Base-by-base conservation (phyloP, 768 basidiomycete species). In the Boletus tomentosulus region DNA sequence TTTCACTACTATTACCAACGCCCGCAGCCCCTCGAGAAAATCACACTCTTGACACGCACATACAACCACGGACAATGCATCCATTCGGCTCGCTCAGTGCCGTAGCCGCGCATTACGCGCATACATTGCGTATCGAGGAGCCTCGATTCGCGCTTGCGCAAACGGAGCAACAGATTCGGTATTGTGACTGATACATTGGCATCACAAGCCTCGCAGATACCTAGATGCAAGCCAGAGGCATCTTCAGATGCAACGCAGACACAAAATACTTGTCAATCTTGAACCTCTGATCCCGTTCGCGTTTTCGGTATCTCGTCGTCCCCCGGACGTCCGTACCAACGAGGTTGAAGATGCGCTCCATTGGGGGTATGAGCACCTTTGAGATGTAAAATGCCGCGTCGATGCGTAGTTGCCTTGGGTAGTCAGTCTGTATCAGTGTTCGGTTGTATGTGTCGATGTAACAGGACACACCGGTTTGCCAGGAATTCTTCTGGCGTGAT, bases 331-430 rank as follows among this genome's bases (percentile, higher is more conserved):
- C 88, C 9, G 87, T 92, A 15, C 96, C 95, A 31, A 95, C 77
- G 24, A 98, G 82, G 31, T 87, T 92, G 76, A 98, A 92, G 43
- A 99, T 82, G 44, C 97, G 82, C 54, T 90, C 88, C 58, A 99
- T 66, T 0, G 96, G 93, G 9, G 92, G 92, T 42, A 98, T 92
- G 44, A 98, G 77, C 15, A 94, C 85, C 43, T 82, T 77, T 0
- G 81, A 79, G 62, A 99, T 95, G 68, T 99, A 98, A 68, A 98
- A 97, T 11, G 77, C 67, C 5, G 85, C 86, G 62, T 99, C 95
- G n/a, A 98, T 79, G 19, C 83, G 82, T 42, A 83, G 71, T 56
- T 85, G 79, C 38, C 88, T 91, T 48, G 37, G 15, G 7, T 7
- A n/a, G 4, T 22, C n/a, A n/a, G 24, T 37, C 30, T 27, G 4